Conservation (phyloP, 2,329 filamentous ascomycete species). For the Capronia americana region DNA sequence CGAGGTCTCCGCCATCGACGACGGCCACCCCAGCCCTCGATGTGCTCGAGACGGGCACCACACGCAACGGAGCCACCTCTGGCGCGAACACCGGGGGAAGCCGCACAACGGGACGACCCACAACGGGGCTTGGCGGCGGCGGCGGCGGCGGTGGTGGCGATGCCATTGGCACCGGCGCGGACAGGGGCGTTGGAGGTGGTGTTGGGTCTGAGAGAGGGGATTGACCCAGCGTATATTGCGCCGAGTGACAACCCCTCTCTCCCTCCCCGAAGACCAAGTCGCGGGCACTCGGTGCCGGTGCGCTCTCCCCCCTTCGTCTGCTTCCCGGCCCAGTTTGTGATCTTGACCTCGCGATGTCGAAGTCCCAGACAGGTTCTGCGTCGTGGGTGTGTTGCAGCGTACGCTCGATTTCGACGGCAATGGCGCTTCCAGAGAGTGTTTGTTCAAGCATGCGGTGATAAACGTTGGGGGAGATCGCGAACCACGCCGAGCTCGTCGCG, state of each 20-base stretch:
- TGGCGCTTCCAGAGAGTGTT: not conserved
- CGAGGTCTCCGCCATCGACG: slow-evolving; percentile 1
- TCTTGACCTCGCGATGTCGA: no score
- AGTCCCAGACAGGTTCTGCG: no score
- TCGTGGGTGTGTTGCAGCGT: not conserved
- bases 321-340: no score
- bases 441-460: not conserved
- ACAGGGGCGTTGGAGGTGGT: not conserved
- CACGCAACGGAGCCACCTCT: not conserved
- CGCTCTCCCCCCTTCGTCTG: no score
- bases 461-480: not conserved
- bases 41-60: not conserved
- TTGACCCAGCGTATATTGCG: no score
- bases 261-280: no score
- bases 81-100: not conserved
- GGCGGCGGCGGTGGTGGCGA: not conserved
- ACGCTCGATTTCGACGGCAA: slow-evolving; percentile 1
- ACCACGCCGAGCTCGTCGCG: not conserved
- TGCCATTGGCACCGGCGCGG: no score
- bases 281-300: no score
- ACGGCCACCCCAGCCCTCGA: not conserved
- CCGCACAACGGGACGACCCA: not conserved
- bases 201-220: not conserved
- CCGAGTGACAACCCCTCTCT: no score
- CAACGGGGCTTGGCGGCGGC: not conserved